Base-by-base conservation (phyloP, 2,329 filamentous ascomycete species). In the Aspergillus novofumigatus region DNA sequence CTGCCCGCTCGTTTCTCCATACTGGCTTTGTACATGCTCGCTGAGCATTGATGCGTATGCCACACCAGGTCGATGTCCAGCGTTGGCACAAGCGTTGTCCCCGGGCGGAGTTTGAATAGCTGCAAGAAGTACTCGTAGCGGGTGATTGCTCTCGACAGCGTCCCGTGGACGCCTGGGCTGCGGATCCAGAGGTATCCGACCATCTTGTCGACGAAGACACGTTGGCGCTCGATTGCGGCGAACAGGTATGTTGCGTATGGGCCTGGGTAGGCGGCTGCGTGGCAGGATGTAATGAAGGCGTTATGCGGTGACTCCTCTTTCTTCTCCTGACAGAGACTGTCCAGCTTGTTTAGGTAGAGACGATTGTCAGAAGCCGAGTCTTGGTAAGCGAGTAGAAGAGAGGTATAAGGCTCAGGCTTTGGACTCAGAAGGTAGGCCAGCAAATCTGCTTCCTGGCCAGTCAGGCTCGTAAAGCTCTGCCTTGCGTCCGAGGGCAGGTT, bases 121-220 rank as follows among this genome's bases (percentile, higher is more conserved):
- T 63, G 54, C 25, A 76, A 67, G n/a, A 84, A 78, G 11, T 81
- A 78, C 14, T 60, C 1, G 73, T 79, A 67, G 77, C 80, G 68
- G 1, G 67, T 68, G 2, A 90, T 75, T 0, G 91, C 77, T 0
- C 89, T 81, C 0, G 71, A 61, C 80, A 90, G 88, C 0, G 88
- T 92, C 0, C 81, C 75, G 3, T 75, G 74, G 0, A 86, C 81
- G 0, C 85, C 79, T 0, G 89, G 88, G 20, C 86, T 89, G 69
- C 91, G 89, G 1, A 92, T 77, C 90, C 90, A 94, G 71, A 92
- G 88, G 41, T 92, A 84, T 61, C 82, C 80, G 61, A 83, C 80
- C 89, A 93, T 93, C 75, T 93, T 78, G 48, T 75, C 68, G 23
- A 76, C 68, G 56, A 79, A 79, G 2, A 66, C 67, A 1, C 70